Base-by-base conservation (phyloP, 805 yeast species). In the Lipomyces mesembrius region DNA sequence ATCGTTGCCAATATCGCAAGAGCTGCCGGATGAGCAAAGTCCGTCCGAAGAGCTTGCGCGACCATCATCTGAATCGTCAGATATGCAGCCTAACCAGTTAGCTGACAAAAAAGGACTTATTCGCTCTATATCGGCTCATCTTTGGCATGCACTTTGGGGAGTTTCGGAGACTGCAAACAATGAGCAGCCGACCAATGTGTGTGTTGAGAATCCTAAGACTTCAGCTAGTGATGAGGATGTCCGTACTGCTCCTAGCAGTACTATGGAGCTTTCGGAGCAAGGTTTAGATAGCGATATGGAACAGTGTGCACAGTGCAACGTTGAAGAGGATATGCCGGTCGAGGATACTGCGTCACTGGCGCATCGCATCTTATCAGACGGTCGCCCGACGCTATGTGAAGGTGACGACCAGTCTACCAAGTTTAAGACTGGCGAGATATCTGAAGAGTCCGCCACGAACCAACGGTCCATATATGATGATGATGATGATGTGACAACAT, bases 131-230 rank as follows among this genome's bases (percentile, higher is more conserved):
- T 17, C 20, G 5, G 49, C 49, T 43, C 49, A 22, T 17, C 49
- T 43, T 43, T 43, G 49, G 49, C 49, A 43, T 43, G 49, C 49
- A n/a, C 49, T 43, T n/a, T 43, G 49, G 49, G 49, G 49, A n/a
- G 9, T 7, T 43, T 17, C 22, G 11, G 49, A 43, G 2, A 43
- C 49, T 17, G n/a, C 2, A 35, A 12, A 17, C 43, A 12, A 37
- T 12, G 0, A 4, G 32, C 32, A 29, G 32, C 43, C 17, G 17
- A 12, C 43, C 4, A 17, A 12, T 1, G 43, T 12, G 43, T 37
- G 43, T 37, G 5, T 14, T 37, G 43, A 37, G 43, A 37, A 37
- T 14, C 17, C 43, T 12, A 17, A 12, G 17, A 5, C 17, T 12
- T 5, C 43, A 12, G 14, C 43, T 9, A 9, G 22, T 43, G 49